Base-by-base conservation (phyloP, 805 yeast species). In the Schizosaccharomyces osmophilus region DNA sequence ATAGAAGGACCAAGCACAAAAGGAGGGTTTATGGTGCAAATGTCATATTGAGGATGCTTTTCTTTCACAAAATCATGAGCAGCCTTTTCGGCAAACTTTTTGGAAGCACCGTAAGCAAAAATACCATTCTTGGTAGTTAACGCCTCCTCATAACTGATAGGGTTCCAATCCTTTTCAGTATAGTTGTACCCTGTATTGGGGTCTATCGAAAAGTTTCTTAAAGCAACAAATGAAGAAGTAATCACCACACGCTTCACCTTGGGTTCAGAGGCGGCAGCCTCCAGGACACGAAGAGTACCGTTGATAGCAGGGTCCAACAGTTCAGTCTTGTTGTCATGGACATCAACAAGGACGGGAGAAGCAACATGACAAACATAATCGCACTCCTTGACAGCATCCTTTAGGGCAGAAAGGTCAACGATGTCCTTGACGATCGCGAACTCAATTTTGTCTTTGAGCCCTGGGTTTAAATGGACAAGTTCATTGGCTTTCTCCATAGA, bases 181-280 rank as follows among this genome's bases (percentile, higher is more conserved):
- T 68, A 67, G 4, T 62, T 63, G 5, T 61, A 42, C 5, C 63
- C 65, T n/a, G 11, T 13, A 36, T 32, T 29, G 62, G 55, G 68
- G 66, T 63, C 64, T 31, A 63, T 64, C 3, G 26, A 8, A 26
- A 55, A 26, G 13, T 55, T 36, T 13, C 13, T 19, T 48, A 80
- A 71, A 0, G 85, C 79, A 29, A 83, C 83, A 66, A 72, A 73
- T 0, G 85, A 80, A 2, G 81, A 77, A 2, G 81, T 78, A n/a
- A 78, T 66, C 6, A 79, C 79, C 3, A 79, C 76, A 13, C 71
- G 67, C 60, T 69, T 69, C 39, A 79, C 73, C 1, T 75, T 73
- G 9, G 74, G 79, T 62, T 68, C 68, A 17, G 66, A 63, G 61
- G 69, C 66, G 22, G 75, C 72, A 0, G 80, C 78, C n/a, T 66